A percentile compares a stretch with the other conserved stretches of the same genome.
Evolutionary conservation across 306 rosid species (phyloP).

Genomic region (Sicyos edulis): DNA sequence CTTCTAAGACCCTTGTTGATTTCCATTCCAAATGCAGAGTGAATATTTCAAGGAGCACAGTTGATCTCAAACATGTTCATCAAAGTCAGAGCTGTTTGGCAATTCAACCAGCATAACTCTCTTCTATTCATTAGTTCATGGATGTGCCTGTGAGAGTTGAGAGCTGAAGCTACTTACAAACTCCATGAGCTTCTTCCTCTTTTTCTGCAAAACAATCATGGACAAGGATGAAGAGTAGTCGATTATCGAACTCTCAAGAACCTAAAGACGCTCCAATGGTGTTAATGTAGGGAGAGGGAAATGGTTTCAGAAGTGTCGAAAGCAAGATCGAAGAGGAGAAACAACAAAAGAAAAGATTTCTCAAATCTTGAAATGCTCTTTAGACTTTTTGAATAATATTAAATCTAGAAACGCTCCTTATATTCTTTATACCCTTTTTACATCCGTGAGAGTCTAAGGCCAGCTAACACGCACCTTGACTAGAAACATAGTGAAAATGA

Average conservation of each 20-base stretch:
- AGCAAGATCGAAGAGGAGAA: neutral
- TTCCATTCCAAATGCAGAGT: conserved; percentile 1
- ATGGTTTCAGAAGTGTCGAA: neutral
- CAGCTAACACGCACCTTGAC: too few relatives aligned
- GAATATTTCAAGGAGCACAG: neutral
- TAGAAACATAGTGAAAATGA: too few relatives aligned
- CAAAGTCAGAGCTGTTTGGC: conserved; percentile 1
- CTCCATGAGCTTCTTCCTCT: conserved; percentile 8
- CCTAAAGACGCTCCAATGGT: neutral
- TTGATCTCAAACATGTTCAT: conserved; percentile 4
- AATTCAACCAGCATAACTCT: conserved; percentile 4
- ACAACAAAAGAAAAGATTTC: neutral
- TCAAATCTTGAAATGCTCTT: neutral
- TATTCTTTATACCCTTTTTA: neutral
- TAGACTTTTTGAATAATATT: neutral
- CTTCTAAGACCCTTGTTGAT: neutral
- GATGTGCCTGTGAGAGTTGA: conserved; percentile 2
- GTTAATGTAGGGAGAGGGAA: neutral
- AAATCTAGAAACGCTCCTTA: neutral
- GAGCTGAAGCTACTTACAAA: neutral
- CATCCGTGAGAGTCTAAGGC: too few relatives aligned
- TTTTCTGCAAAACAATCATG: neutral
- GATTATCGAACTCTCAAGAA: neutral
- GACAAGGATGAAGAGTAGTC: neutral
- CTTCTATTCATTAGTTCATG: neutral